Evolutionary conservation across 345 rosid genomes (phyloP), one percentile per base, ranked within the genome.

Genomic region (Ceriops tagal): DNA sequence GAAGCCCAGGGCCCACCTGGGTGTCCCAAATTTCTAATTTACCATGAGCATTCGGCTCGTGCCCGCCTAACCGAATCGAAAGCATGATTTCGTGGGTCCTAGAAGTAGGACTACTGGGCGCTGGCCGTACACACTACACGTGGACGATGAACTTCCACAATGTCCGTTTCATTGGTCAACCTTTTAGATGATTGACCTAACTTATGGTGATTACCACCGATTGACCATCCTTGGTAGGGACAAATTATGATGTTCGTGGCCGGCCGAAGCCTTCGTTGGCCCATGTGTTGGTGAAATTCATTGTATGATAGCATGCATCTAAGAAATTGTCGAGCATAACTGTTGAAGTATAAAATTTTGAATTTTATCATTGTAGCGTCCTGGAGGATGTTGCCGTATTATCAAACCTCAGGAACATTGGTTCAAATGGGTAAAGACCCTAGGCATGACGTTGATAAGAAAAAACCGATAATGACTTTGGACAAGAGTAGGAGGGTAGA

Each of bases 11-110:
- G 64, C 72, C 77, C 74, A 61, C 39, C 13, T 27, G n/a, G 19
- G 24, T 26, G 26, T 6, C 30, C 47, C 53, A 4, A 49, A 75
- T 62, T 77, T 78, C 76, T 70, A 32, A 58, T 20, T 47, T 22
- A 11, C 61, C 79, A 76, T 68, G 81, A 73, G 77, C 73, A 43
- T 62, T 7, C 32, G 37, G 57, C 49, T 13, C 49, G 16, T 13
- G 70, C 49, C 61, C 56, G 39, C 69, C 20, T 20, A 16, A 63
- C 21, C 11, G 39, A 39, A 62, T 57, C 10, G 1, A 11, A 26
- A 55, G 10, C 11, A 32, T 58, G 67, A 65, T 62, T 62, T 71
- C 26, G 55, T 43, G 71, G 80, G 72, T 31, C 75, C 78, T 9
- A 0, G 7, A 1, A 3, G 28, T 1, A 11, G 4, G 26, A 28